Evolutionary conservation across 2,329 filamentous ascomycete species (phyloP), one percentile per base, ranked within the genome.

Genomic region (Lecanicillium sp.): DNA sequence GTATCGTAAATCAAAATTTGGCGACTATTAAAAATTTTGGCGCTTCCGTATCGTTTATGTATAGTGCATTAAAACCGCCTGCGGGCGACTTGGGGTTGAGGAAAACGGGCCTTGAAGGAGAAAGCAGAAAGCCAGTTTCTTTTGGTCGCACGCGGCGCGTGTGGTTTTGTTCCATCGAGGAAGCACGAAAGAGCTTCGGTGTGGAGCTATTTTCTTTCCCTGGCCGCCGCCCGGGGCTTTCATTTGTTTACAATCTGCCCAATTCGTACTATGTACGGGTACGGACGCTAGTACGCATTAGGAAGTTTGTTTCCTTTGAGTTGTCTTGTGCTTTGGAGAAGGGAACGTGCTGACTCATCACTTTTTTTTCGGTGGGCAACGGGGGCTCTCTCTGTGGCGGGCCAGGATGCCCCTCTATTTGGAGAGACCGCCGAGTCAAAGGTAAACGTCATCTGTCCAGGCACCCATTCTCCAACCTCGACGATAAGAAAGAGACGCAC

Each of bases 191-290:
- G 46, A 49, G 46, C 46, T 49, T 4, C 30, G 29, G n/a, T n/a
- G n/a, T n/a, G n/a, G n/a, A n/a, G n/a, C 36, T 20, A 20, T 26
- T 41, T 12, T 41, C 11, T 9, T 15, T 9, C 3, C n/a, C 11
- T 4, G 10, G 21, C 21, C 4, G 11, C 17, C 38, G 20, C 10
- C 7, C 20, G 15, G 21, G 37, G 21, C 4, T 4, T 32, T 38
- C 33, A 38, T 35, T 50, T 50, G 48, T 50, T 50, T 50, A 50
- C 48, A 50, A 36, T 40, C 43, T 50, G 35, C 42, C 41, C 36
- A 21, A 41, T 50, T 46, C 15, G 42, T 37, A 26, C n/a, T 39
- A 26, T 15, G 30, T 41, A n/a, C n/a, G n/a, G 30, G 21, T 10
- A 12, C 10, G 5, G 17, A 14, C 42, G 37, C 42, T 50, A 50